These are phyloP conservation scores for Aquilaria malaccensis DNA, from an alignment of 345 rosid genomes.

Conservation along the genomic window DNA sequence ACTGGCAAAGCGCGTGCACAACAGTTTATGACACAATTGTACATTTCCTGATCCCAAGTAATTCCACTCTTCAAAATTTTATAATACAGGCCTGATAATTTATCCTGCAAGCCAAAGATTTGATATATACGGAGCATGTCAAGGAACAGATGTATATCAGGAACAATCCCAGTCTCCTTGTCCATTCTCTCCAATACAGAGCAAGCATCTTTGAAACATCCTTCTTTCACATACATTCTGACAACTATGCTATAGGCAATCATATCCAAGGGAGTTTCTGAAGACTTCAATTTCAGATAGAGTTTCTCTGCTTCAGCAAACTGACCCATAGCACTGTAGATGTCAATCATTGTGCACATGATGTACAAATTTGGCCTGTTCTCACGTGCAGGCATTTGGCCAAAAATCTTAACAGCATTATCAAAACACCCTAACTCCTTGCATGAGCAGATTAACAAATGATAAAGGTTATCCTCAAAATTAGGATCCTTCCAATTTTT, in stretches of 20 bases:
- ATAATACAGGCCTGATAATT: constrained; percentile 47
- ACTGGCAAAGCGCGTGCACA: constrained; percentile 76
- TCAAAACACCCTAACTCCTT: constrained; percentile 60
- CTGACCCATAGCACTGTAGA: constrained; percentile 42
- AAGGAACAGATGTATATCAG: constrained; percentile 61
- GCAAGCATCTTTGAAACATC: constrained; percentile 65
- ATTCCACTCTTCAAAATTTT: constrained; percentile 49
- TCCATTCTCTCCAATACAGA: constrained; percentile 67
- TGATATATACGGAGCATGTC: constrained; percentile 90
- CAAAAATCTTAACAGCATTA: constrained; percentile 59
- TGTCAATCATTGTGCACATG: constrained; percentile 73
- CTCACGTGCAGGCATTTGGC: constrained; percentile 31
- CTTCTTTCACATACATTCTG: constrained; percentile 77
- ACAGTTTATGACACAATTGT: constrained; percentile 79
- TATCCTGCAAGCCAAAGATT: constrained; percentile 48
- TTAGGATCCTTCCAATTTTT: constrained; percentile 66
- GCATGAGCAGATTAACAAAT: constrained; percentile 77
- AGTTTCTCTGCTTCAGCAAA: constrained; percentile 59
- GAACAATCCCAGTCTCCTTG: constrained; percentile 48
- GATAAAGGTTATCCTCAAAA: constrained; percentile 81
- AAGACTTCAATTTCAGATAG: constrained; percentile 55
- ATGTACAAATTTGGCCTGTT: constrained; percentile 60
- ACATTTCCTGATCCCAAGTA: constrained; percentile 85
- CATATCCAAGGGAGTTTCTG: constrained; percentile 54
- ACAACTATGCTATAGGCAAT: constrained; percentile 69